Evolutionary conservation across 2,329 filamentous ascomycete genomes (phyloP).

Genomic region (Akanthomyces muscarius): DNA sequence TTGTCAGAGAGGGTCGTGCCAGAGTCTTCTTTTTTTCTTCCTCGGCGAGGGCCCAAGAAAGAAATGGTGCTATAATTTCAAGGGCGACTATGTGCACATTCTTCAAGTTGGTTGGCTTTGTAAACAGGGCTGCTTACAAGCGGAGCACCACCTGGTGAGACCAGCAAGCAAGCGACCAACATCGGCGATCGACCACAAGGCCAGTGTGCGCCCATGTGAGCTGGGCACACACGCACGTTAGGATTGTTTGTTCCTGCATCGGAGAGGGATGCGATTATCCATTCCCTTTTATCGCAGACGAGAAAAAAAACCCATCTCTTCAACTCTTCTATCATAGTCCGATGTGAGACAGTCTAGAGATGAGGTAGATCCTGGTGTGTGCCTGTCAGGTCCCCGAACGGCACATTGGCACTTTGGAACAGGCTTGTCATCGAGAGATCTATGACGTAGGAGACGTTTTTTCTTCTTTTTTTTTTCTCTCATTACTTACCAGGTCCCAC

Average conservation of each 20-base stretch:
- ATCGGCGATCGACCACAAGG: background rate
- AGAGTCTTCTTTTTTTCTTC: no score
- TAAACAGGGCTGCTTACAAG: no score
- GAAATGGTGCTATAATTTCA: no score
- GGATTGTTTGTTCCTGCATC: background rate
- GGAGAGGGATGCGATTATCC: background rate
- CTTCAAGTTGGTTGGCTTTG: no score
- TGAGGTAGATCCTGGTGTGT: background rate
- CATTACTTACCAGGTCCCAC: background rate
- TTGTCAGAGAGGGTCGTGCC: background rate
- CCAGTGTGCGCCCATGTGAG: no score
- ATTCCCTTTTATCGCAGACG: background rate
- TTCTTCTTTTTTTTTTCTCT: background rate
- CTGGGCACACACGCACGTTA: no score
- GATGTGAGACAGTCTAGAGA: background rate
- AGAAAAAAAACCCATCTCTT: background rate
- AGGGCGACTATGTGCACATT: no score
- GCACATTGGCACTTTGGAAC: background rate
- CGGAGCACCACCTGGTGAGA: no score
- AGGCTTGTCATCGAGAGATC: background rate
- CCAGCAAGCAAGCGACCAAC: background rate
- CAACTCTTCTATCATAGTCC: background rate
- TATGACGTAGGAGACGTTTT: constrained; percentile 5
- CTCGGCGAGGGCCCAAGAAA: no score
- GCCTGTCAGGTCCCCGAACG: no score